Evolutionary conservation across 129 eudicot species (phyloP), one percentile per base, ranked within the genome.

Genomic region (Scalesia atractyloides): DNA sequence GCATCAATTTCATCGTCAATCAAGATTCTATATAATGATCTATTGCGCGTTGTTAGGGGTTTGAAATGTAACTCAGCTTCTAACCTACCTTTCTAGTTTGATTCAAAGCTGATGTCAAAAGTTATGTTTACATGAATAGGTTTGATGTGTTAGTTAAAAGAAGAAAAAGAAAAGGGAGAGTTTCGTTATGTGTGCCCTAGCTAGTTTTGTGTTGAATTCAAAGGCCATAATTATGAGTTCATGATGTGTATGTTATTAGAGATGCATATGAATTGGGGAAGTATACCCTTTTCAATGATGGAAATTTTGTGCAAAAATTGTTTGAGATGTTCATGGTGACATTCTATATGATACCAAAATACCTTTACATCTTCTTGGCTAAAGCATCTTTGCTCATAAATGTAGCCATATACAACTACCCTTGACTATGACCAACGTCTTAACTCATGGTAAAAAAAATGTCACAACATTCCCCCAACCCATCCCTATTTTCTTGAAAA

Each of bases 331-430:
- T 43, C 69, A 52, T 60, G 26, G 66, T 78, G 72, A 5, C 66
- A 68, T 78, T 52, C 59, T 64, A 62, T 63, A 77, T 70, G 72
- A 78, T 78, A 62, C 82, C 67, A 70, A 34, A 78, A 63, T 43
- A 77, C 70, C 66, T 77, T 77, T 69, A 70, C 71, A 77, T 70
- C 44, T 78, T 70, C 82, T 52, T 78, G 72, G 82, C 65, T 54
- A 78, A 78, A 78, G 72, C 66, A 51, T 52, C 77, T 78, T 41
- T 41, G 46, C 9, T 53, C 82, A 70, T 78, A 70, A 78, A 78
- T 78, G 82, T 70, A 52, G 9, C 72, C 66, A 78, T 66, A 63
- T 66, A 64, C 72, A 34, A 13, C 39, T 53, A 43, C 67, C 73
- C 44, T 70, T 78, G 82, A 78, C 82, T 61, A 63, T 64, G 59